These are phyloP conservation scores for Magnolia kwangsiensis DNA, from an alignment of 164 flowering plant genomes.

Conservation along the genomic window DNA sequence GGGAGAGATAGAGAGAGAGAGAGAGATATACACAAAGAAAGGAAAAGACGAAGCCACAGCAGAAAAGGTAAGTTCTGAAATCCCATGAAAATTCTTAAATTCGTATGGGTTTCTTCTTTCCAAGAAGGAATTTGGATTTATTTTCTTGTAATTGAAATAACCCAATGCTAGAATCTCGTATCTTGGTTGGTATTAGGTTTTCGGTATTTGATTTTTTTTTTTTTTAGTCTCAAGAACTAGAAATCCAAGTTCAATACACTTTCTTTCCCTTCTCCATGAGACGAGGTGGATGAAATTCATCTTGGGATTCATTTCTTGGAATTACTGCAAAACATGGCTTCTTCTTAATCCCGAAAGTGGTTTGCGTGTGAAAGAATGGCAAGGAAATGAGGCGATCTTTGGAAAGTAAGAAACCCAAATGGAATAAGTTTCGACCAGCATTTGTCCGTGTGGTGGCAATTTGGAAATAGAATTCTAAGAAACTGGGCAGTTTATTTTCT, in stretches of 20 bases:
- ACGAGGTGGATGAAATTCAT: neutral
- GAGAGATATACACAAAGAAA: neutral
- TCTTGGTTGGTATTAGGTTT: neutral
- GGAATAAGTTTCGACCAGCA: too few relatives aligned
- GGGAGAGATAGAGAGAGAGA: neutral
- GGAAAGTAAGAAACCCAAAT: neutral
- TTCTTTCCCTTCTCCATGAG: neutral
- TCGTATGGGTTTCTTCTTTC: neutral
- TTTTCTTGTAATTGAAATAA: neutral
- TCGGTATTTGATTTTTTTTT: neutral
- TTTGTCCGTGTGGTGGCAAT: too few relatives aligned
- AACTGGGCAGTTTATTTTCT: too few relatives aligned
- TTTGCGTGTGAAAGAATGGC: neutral
- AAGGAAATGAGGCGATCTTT: neutral
- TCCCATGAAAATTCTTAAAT: neutral
- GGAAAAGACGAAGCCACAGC: neutral
- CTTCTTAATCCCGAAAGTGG: neutral
- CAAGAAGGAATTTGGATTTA: too few relatives aligned
- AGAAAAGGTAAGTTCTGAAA: neutral
- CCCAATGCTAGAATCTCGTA: neutral
- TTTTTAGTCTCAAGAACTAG: neutral
- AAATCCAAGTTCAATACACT: neutral
- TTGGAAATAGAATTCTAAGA: too few relatives aligned
- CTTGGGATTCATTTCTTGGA: neutral
- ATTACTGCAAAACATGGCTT: neutral